A percentile compares a stretch with the other conserved stretches of the same genome.
These are phyloP conservation scores for Ceratocystis ficicola DNA, from an alignment of 2,329 filamentous ascomycete species.

Conservation along the genomic window DNA sequence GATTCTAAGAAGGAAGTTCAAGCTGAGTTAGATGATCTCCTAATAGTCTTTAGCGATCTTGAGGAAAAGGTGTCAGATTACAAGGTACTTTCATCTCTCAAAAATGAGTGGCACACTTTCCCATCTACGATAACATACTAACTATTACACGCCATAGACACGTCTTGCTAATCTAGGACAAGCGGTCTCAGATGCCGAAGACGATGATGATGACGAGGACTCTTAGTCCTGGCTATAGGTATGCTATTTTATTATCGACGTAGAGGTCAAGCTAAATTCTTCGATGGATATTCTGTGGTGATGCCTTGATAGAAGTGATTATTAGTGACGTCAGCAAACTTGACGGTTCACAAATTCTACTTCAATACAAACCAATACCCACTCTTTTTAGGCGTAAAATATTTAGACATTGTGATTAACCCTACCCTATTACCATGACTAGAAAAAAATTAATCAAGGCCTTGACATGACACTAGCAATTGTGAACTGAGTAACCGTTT, in stretches of 20 bases:
- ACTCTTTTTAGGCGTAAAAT: constrained; percentile 2
- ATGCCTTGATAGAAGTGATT: background rate
- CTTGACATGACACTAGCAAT: background rate
- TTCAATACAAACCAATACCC: background rate
- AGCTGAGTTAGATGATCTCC: constrained; percentile 64
- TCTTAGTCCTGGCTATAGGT: constrained; percentile 28
- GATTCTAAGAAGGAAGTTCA: constrained; percentile 55
- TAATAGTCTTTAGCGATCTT: constrained; percentile 69
- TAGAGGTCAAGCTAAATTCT: background rate
- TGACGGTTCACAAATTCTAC: background rate
- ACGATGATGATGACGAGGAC: constrained; percentile 46
- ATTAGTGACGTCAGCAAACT: background rate
- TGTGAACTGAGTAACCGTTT: background rate
- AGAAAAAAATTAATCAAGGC: background rate
- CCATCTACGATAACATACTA: background rate
- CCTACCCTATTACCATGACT: background rate
- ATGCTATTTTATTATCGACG: background rate
- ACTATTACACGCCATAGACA: constrained; percentile 30
- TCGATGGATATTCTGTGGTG: background rate
- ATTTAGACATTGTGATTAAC: background rate
- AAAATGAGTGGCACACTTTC: background rate
- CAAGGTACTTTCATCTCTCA: constrained; percentile 42
- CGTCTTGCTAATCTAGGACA: constrained; percentile 56
- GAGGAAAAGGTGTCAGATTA: constrained; percentile 66
- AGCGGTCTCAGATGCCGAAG: constrained; percentile 64